These are phyloP conservation scores for Phytopythium delawarense DNA, from an alignment of 352 stramenopile species.

Conservation along the genomic window DNA sequence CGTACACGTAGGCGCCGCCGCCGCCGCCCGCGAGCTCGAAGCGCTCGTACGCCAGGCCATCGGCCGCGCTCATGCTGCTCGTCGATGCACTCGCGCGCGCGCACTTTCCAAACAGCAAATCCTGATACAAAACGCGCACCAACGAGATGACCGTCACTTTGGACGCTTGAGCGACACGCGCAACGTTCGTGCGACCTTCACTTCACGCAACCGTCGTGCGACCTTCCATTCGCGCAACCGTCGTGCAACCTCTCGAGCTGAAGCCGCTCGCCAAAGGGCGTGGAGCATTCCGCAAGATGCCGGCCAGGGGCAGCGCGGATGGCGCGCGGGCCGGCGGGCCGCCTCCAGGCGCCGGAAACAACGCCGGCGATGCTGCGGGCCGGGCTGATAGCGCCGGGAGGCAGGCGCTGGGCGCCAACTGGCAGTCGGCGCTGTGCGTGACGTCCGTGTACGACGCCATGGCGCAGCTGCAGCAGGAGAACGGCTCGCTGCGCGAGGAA, in stretches of 20 bases:
- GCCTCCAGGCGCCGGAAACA: background rate
- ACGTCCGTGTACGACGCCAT: slow-evolving; percentile 78
- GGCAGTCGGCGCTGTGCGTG: slow-evolving; percentile 70
- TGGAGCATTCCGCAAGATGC: background rate
- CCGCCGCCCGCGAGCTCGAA: too few relatives aligned
- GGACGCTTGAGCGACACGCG: too few relatives aligned
- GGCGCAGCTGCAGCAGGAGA: slow-evolving; percentile 53
- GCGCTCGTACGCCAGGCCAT: too few relatives aligned
- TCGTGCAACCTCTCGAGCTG: too few relatives aligned
- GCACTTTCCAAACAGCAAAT: slow-evolving; percentile 1
- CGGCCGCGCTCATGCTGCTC: background rate
- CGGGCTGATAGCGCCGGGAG: background rate
- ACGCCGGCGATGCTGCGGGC: background rate
- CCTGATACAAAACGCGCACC: slow-evolving; percentile 2
- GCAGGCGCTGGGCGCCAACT: slow-evolving; percentile 37
- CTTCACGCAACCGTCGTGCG: too few relatives aligned
- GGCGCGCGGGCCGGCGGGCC: background rate
- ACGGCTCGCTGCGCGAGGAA: slow-evolving; percentile 37
- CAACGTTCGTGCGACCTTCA: too few relatives aligned
- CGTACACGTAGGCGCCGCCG: too few relatives aligned
- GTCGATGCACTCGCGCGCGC: too few relatives aligned
- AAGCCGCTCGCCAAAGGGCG: background rate
- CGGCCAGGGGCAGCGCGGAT: background rate
- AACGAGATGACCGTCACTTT: background rate
- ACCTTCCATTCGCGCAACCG: too few relatives aligned